phyloP scores from a whole-genome alignment of 179 eudicot genomes.

The Silene noctiflora region DNA sequence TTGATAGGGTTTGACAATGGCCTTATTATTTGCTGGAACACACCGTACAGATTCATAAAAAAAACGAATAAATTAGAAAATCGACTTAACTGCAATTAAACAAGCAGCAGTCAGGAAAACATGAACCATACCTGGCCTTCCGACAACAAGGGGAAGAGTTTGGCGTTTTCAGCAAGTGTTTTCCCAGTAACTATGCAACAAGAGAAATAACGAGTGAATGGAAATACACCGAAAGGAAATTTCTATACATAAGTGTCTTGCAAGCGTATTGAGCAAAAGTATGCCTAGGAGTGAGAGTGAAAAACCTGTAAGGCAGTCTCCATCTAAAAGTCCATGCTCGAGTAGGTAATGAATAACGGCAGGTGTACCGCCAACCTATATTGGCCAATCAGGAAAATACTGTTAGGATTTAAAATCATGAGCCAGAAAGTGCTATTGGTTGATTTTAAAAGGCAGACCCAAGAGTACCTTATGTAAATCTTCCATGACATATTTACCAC shows the following conservation, averaged over 20 bases:
- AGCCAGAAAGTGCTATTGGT: background rate
- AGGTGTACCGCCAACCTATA: conserved; percentile 94
- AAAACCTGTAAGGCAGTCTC: conserved; percentile 98
- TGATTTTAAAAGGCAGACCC: background rate
- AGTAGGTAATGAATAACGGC: conserved; percentile 78
- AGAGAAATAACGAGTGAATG: conserved; percentile 1
- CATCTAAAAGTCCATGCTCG: conserved; percentile 79
- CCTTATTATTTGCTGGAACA: conserved; percentile 77
- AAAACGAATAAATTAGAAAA: background rate
- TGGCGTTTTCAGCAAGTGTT: conserved; percentile 92
- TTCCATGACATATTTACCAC: conserved; percentile 99
- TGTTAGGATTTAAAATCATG: background rate
- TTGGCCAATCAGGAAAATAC: background rate
- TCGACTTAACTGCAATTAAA: background rate
- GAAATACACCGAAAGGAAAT: background rate
- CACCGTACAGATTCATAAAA: conserved; percentile 7
- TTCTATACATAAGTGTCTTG: background rate
- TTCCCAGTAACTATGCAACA: conserved; percentile 72
- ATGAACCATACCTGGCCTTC: conserved; percentile 79
- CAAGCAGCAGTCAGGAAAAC: background rate
- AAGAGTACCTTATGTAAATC: conserved; percentile 83
- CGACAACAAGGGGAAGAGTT: conserved; percentile 71
- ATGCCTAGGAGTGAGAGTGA: conserved; percentile 19
- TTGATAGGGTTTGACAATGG: conserved; percentile 82
- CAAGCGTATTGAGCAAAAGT: background rate